Conservation (phyloP, 169 alveolate species). For the Blepharisma undulans region DNA sequence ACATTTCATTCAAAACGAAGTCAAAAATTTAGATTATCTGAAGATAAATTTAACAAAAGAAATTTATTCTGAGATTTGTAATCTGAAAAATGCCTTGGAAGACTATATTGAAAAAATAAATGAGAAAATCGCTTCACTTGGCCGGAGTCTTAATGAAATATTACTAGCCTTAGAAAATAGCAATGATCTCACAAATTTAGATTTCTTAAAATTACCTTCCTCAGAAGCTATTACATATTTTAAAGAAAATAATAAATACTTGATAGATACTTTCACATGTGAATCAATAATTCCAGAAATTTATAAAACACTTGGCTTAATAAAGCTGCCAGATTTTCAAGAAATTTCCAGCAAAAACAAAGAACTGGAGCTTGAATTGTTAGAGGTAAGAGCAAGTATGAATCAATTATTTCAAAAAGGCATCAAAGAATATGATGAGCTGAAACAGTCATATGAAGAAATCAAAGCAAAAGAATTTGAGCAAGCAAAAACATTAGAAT, state of each 20-base stretch:
- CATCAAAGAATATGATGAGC: no score
- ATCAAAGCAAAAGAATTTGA: not conserved
- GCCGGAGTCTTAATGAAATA: not conserved
- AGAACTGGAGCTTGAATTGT: not conserved
- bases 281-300: not conserved
- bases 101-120: not conserved
- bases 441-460: no score
- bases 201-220: not conserved
- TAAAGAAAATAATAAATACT: not conserved
- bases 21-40: not conserved
- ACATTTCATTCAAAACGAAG: not conserved
- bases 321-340: not conserved
- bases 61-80: not conserved
- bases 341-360: not conserved
- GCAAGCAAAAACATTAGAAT: not conserved
- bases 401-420: no score
- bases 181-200: not conserved
- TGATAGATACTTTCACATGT: not conserved
- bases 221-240: not conserved
- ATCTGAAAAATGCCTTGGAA: not conserved
- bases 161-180: not conserved
- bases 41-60: not conserved
- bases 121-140: not conserved
- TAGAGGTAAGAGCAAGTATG: no score
- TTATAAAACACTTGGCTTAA: not conserved